phyloP scores from a whole-genome alignment of 805 yeast genomes.

The Torulaspora franciscae region DNA sequence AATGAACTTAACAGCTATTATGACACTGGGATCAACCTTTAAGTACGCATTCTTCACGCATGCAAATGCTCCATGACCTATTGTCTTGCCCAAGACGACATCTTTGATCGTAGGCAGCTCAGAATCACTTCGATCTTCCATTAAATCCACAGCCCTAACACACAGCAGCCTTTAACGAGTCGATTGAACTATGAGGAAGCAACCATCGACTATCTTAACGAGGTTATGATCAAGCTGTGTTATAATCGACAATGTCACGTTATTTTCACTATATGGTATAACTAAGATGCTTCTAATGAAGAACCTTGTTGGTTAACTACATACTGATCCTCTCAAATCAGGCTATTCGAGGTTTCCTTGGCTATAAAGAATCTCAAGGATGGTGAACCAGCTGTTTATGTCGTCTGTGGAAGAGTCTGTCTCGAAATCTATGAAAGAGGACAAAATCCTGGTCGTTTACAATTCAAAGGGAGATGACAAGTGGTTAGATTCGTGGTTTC shows the following conservation, averaged over 20 bases:
- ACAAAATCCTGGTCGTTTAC: conserved; percentile 41
- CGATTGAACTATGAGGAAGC: neutral
- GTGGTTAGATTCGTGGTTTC: conserved; percentile 30
- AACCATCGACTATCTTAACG: neutral
- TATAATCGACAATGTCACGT: neutral
- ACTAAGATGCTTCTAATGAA: neutral
- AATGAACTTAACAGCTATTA: conserved; percentile 57
- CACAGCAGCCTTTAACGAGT: neutral
- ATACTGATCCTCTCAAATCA: neutral
- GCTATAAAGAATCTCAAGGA: neutral
- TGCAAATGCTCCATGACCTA: conserved; percentile 69
- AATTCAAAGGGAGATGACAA: conserved; percentile 26
- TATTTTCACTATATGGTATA: neutral
- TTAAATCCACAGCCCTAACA: neutral
- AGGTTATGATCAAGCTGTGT: neutral
- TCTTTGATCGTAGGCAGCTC: conserved; percentile 46
- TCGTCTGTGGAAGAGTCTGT: conserved; percentile 39
- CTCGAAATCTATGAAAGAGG: conserved; percentile 35
- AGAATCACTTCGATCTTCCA: conserved; percentile 1
- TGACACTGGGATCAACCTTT: conserved; percentile 34
- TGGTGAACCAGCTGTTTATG: conserved; percentile 18
- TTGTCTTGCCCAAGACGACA: conserved; percentile 45
- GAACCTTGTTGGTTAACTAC: neutral
- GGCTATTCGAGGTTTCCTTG: neutral
- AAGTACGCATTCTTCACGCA: conserved; percentile 49